Evolutionary conservation across 208 protist genomes (phyloP), one percentile per base, ranked within the genome.

Genomic region (Acanthamoeba royreba): DNA sequence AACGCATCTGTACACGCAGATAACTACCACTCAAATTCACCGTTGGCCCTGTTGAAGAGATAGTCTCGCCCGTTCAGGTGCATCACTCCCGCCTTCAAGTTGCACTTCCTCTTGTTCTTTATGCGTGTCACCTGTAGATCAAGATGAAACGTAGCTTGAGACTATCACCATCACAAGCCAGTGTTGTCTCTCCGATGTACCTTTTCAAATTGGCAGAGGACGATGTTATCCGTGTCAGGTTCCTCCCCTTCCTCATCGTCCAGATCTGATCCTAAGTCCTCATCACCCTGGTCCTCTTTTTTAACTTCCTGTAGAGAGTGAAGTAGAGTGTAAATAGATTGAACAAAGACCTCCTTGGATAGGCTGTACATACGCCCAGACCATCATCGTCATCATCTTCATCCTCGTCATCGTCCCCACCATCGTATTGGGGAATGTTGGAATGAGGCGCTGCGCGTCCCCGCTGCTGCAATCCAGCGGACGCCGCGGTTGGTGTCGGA

Each of bases 181-280:
- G 3, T 17, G 17, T 28, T 19, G 8, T 28, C 25, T 17, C 13
- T 9, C n/a, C 33, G 55, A 11, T 28, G 0, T 35, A 66, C 55
- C 52, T 96, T 96, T 52, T 96, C 95, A 43, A 94, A 96, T 86
- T 96, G 95, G 87, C 95, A 96, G 19, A 96, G 69, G 11, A 96
- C 89, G 52, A 93, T 86, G 52, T 96, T 72, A 69, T 96, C 94
- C n/a, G 90, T 96, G 15, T 90, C 87, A 35, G 95, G 83, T 53
- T 95, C 95, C 69, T 92, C 93, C 28, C 94, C 95, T 28, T 96
- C 95, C 43, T 96, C 93, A 25, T 96, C 95, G 13, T 96, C 95
- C 45, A 94, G 53, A 66, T 95, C 95, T 13, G 95, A 93, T 52
- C 95, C 95, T 63, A 77, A 81, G n/a, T 52, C 53, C 38, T 95